Conservation (phyloP, 2,329 filamentous ascomycete species). For the Xylariomycetidae sp. region DNA sequence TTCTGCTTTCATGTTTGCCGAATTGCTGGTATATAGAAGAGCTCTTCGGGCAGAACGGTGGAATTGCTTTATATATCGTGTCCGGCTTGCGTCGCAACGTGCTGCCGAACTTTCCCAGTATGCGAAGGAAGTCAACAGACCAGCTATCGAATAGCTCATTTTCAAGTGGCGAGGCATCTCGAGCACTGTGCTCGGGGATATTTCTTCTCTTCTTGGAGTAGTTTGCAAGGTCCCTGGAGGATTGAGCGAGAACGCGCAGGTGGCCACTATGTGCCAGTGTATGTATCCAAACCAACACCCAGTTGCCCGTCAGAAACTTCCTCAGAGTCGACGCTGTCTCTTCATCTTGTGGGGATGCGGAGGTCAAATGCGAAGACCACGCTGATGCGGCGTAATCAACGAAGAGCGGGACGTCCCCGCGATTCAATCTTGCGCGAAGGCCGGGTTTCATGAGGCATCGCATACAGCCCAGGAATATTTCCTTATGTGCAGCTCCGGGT, state of each 20-base stretch:
- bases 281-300: slow-evolving; percentile 29
- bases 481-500: slow-evolving; percentile 8
- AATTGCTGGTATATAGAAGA: slow-evolving; percentile 30
- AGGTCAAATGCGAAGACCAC: slow-evolving; percentile 22
- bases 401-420: slow-evolving; percentile 6
- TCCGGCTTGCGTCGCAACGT: slow-evolving; percentile 21
- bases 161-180: not conserved
- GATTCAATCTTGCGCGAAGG: slow-evolving; percentile 8
- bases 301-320: slow-evolving; percentile 18
- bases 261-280: slow-evolving; percentile 17
- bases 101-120: slow-evolving; percentile 30
- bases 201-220: slow-evolving; percentile 1
- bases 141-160: slow-evolving; percentile 24
- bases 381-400: slow-evolving; percentile 18
- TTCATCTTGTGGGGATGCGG: not conserved
- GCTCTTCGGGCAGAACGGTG: slow-evolving; percentile 31
- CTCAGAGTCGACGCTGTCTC: slow-evolving; percentile 12
- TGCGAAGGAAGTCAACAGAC: slow-evolving; percentile 28
- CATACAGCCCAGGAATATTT: slow-evolving; percentile 18
- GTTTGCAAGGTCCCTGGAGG: slow-evolving; percentile 20
- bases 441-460: slow-evolving; percentile 10
- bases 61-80: slow-evolving; percentile 31
- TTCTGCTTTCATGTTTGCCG: slow-evolving; percentile 12
- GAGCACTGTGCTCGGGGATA: too few species aligned
- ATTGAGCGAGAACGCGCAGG: slow-evolving; percentile 20